Base-by-base conservation (phyloP, 2,329 filamentous ascomycete genomes). In the Penicillium verrucosum region DNA sequence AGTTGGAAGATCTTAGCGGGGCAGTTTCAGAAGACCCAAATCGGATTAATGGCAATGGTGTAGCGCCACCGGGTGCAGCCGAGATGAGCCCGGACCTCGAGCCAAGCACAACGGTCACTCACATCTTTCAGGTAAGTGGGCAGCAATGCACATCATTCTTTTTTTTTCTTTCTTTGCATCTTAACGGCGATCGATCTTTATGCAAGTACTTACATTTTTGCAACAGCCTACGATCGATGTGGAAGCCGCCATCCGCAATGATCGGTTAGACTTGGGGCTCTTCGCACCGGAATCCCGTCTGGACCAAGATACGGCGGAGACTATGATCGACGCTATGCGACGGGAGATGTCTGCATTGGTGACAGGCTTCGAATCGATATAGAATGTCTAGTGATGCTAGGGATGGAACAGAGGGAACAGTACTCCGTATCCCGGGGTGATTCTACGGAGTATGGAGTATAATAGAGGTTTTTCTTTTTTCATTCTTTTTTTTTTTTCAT, bases 161-260 rank as follows among this genome's bases (percentile, higher is more conserved):
- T 12, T 32, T 5, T 30, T 30, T 11, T 30, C 5, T 14, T 32
- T 32, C 30, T 42, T 27, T 14, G 51, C 30, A 16, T 36, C 5
- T 14, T 14, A 40, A 18, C 41, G 32, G 57, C 21, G n/a, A 60
- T 21, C 21, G 25, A 54, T 43, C 32, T 51, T 63, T 59, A 62
- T 57, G 52, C 54, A 55, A 52, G 53, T 61, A 45, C 45, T 63
- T 59, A 58, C 44, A 32, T 44, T 46, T 49, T 53, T 21, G 21
- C 34, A 54, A 58, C 55, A 66, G 64, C 60, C 64, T 57, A 66
- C 63, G 40, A 60, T 66, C 21, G 64, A 66, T 34, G 62, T 66
- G 29, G 64, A 66, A 50, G 64, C 64, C 4, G 64, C 64, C 11
- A 58, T 66, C 37, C 64, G 64, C 37, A 51, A 65, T 7, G 62